Percentiles rank a stretch among this genome's conserved stretches.
Evolutionary conservation across 1,284 basidiomycete species (phyloP).

Genomic region (Cryptococcus neoformans): DNA sequence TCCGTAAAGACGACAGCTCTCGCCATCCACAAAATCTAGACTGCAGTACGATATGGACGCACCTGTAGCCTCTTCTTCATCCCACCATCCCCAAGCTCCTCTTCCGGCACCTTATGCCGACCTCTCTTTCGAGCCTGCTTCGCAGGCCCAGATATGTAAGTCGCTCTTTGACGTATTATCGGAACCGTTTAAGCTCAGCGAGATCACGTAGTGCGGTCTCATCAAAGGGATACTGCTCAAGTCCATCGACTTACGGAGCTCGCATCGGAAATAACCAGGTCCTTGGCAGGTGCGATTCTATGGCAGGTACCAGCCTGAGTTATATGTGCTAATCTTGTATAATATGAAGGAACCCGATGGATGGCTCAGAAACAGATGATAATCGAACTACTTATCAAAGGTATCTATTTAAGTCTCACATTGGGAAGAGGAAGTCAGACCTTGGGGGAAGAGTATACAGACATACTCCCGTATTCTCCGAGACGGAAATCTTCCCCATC

Average conservation of each 20-base stretch:
- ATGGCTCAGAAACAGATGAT: constrained; percentile 77
- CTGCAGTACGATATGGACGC: constrained; percentile 5
- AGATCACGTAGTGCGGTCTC: constrained; percentile 65
- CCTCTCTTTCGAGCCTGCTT: constrained; percentile 31
- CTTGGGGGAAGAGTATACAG: constrained; percentile 87
- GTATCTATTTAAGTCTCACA: constrained; percentile 72
- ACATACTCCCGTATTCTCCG: constrained; percentile 68
- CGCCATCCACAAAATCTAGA: neutral
- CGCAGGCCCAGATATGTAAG: constrained; percentile 79
- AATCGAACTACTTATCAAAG: constrained; percentile 66
- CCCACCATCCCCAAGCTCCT: constrained; percentile 8
- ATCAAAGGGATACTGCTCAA: constrained; percentile 80
- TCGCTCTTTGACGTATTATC: constrained; percentile 12
- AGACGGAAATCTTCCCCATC: constrained; percentile 17
- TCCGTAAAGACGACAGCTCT: neutral
- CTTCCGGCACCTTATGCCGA: constrained; percentile 12
- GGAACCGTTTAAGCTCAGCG: too few relatives aligned
- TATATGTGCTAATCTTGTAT: neutral
- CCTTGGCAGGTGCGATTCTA: constrained; percentile 63
- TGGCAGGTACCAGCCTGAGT: neutral
- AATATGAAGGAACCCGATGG: constrained; percentile 70
- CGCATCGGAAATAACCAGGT: constrained; percentile 67
- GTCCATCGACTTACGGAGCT: constrained; percentile 71
- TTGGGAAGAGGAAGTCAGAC: constrained; percentile 77
- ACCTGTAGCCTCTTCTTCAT: constrained; percentile 13